Evolutionary conservation across 306 rosid species (phyloP), one percentile per base, ranked within the genome.

Genomic region (Sophora flavescens): DNA sequence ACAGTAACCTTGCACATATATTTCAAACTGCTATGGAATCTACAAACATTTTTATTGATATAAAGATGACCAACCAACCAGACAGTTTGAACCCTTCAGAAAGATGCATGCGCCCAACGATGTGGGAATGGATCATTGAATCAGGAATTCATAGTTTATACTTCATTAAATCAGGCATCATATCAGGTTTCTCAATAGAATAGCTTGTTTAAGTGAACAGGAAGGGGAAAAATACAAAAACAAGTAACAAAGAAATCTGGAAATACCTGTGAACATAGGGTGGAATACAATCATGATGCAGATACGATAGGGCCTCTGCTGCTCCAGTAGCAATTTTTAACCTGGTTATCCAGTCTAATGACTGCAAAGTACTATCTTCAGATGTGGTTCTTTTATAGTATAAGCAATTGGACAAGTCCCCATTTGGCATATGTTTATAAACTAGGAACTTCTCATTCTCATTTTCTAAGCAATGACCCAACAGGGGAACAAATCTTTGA

Each of bases 311-410:
- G 52, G 92, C 96, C 88, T 95, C 99, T 2, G 99, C 97, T 13
- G 87, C 90, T 78, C 99, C 99, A 45, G 87, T 86, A 50, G 99
- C 96, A 70, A 95, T 92, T 87, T 95, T 95, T 63, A 95, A 84
- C 81, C 99, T 95, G 36, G 97, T 95, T 74, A 92, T 92, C 97
- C 97, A 95, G 85, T 95, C 99, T 85, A 92, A 78, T n/a, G 99
- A 95, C 85, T 88, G 92, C 83, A 83, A 87, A 47, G 80, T 65
- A 32, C 88, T 96, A 74, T 90, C 96, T 47, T 87, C 87, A 11
- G 89, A 69, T 44, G 77, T 75, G 52, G 80, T 70, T 59, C 88
- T 88, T 86, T 81, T 87, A 85, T 44, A 84, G 85, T 51, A 83
- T 75, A 95, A 83, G 63, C 96, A 85, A 84, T 81, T 83, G 56